These are phyloP conservation scores for Aspergillus sp. DNA, from an alignment of 2,329 filamentous ascomycete species.

Conservation along the genomic window DNA sequence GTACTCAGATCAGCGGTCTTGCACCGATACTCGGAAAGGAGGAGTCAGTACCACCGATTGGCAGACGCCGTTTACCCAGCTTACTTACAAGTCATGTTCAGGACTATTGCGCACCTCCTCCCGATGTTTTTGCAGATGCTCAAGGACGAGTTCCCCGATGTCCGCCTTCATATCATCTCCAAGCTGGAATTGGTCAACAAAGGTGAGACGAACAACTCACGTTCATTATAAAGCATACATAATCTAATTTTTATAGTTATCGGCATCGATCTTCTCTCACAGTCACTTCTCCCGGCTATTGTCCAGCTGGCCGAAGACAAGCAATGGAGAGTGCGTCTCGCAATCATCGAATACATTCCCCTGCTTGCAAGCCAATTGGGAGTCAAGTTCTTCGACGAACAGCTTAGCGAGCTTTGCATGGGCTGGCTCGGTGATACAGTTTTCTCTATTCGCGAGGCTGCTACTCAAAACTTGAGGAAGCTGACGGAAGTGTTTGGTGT, in stretches of 20 bases:
- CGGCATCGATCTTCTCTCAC: slow-evolving; percentile 93
- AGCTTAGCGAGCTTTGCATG: slow-evolving; percentile 94
- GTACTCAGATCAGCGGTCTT: slow-evolving; percentile 94
- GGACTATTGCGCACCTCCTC: slow-evolving; percentile 92
- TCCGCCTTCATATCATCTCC: slow-evolving; percentile 98
- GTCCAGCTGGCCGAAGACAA: slow-evolving; percentile 98
- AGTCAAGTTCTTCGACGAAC: slow-evolving; percentile 97
- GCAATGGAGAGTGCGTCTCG: slow-evolving; percentile 96
- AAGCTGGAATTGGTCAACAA: slow-evolving; percentile 98
- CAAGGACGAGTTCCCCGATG: slow-evolving; percentile 98
- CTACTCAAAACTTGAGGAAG: slow-evolving; percentile 97
- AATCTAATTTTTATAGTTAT: slow-evolving; percentile 65
- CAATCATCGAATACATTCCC: slow-evolving; percentile 99
- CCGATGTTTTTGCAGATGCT: slow-evolving; percentile 99
- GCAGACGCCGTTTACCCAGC: background rate
- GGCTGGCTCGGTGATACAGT: slow-evolving; percentile 97
- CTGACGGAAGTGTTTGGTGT: slow-evolving; percentile 98
- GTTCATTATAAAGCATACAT: background rate
- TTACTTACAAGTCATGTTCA: slow-evolving; percentile 40
- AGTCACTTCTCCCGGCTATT: slow-evolving; percentile 94
- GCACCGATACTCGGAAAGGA: slow-evolving; percentile 97
- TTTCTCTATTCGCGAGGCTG: slow-evolving; percentile 96
- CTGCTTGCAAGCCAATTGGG: slow-evolving; percentile 93
- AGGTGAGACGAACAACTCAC: slow-evolving; percentile 54
- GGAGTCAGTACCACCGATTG: slow-evolving; percentile 63